phyloP scores from a whole-genome alignment of 805 yeast species.

The Saturnispora mendoncae region DNA sequence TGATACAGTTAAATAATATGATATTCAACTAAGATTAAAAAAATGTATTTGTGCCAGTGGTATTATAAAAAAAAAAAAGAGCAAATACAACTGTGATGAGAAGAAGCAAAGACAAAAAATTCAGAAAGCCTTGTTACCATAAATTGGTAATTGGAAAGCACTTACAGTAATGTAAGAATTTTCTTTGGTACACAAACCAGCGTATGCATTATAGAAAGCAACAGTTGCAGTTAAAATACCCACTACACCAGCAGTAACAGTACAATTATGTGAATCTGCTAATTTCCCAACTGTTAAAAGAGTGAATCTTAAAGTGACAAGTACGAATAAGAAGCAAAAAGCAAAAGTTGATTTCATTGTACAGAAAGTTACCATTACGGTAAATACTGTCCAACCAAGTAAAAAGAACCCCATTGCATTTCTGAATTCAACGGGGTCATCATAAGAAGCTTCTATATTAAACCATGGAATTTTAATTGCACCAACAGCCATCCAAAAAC shows the following conservation, averaged over 20 bases:
- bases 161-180: conserved; percentile 46
- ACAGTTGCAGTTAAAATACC: conserved; percentile 52
- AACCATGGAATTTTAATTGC: conserved; percentile 52
- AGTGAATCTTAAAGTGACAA: conserved; percentile 35
- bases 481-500: conserved; percentile 70
- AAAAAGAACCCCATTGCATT: conserved; percentile 51
- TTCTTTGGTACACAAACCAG: conserved; percentile 56
- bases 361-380: conserved; percentile 46
- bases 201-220: conserved; percentile 64
- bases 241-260: conserved; percentile 50
- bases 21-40: no score
- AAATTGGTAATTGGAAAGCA: conserved; percentile 25
- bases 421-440: conserved; percentile 34
- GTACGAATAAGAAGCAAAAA: conserved; percentile 42
- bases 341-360: conserved; percentile 48
- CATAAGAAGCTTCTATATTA: conserved; percentile 43
- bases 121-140: no score
- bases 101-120: no score
- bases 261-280: conserved; percentile 31
- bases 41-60: no score
- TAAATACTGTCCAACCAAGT: conserved; percentile 56
- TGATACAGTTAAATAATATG: no score
- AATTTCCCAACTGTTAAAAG: conserved; percentile 42
- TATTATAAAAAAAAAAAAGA: no score
- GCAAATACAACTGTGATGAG: no score